These are phyloP conservation scores for Cydonia oblonga DNA, from an alignment of 331 rosid genomes.

Conservation along the genomic window DNA sequence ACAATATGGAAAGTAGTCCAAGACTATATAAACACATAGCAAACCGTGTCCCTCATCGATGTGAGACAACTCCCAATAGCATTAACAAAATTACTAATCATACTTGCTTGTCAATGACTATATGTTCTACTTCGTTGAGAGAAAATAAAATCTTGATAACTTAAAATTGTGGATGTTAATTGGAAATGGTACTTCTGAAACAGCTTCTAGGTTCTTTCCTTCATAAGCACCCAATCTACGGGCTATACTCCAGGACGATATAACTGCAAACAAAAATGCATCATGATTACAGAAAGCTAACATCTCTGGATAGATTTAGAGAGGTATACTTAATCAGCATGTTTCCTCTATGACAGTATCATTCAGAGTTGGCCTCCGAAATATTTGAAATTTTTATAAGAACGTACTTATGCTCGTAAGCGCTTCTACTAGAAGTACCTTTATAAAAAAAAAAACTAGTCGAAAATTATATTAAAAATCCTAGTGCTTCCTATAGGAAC, in stretches of 20 bases:
- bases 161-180: background rate
- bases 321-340: background rate
- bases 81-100: background rate
- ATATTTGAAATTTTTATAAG: too few relatives aligned
- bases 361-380: background rate
- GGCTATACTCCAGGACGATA: slow-evolving; percentile 82
- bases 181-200: slow-evolving; percentile 53
- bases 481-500: too few relatives aligned
- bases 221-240: slow-evolving; percentile 86
- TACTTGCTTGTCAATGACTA: background rate
- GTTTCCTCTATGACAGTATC: background rate
- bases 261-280: slow-evolving; percentile 37
- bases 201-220: slow-evolving; percentile 68
- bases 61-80: too few relatives aligned
- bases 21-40: too few relatives aligned
- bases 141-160: too few relatives aligned
- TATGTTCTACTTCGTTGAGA: too few relatives aligned
- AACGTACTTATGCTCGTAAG: background rate
- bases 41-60: too few relatives aligned
- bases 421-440: too few relatives aligned
- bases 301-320: background rate
- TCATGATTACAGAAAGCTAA: background rate
- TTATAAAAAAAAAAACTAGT: too few relatives aligned
- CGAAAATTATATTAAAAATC: too few relatives aligned
- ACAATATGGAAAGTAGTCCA: too few relatives aligned